phyloP scores from a whole-genome alignment of 169 alveolate species.

The Eimeria brunetti region DNA sequence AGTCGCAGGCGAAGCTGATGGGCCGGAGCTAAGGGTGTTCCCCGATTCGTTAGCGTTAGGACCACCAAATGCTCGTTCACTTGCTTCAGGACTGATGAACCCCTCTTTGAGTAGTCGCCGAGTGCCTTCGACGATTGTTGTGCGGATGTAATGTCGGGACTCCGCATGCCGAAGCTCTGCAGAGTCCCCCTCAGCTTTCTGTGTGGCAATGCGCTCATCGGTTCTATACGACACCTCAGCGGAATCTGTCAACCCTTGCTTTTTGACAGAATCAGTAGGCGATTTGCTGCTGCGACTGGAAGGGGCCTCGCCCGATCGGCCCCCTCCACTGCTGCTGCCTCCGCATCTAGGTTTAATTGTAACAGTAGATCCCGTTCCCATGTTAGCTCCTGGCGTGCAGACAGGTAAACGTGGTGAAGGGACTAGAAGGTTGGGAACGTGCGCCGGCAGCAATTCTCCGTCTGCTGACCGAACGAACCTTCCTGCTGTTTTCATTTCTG shows the following conservation, averaged over 20 bases:
- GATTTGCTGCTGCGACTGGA: background rate
- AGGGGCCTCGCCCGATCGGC: conserved; percentile 6
- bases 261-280: background rate
- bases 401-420: conserved; percentile 70
- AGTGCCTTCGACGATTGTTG: conserved; percentile 48
- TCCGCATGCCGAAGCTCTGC: background rate
- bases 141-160: background rate
- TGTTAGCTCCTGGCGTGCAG: conserved; percentile 62
- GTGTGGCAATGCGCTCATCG: background rate
- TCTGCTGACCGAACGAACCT: conserved; percentile 43
- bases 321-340: conserved; percentile 55
- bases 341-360: conserved; percentile 60
- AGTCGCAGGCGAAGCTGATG: background rate
- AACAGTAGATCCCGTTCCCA: conserved; percentile 17
- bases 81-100: background rate
- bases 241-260: background rate
- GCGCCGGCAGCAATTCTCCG: conserved; percentile 37
- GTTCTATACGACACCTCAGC: background rate
- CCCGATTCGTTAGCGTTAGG: background rate
- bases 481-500: conserved; percentile 43
- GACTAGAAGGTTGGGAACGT: conserved; percentile 38
- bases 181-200: background rate
- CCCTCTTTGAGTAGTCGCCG: conserved; percentile 38
- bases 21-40: background rate
- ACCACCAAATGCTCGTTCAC: background rate